A percentile compares a stretch with the other conserved stretches of the same genome.
Evolutionary conservation across 208 protist species (phyloP).

Genomic region (Crithidia acanthocephali): DNA sequence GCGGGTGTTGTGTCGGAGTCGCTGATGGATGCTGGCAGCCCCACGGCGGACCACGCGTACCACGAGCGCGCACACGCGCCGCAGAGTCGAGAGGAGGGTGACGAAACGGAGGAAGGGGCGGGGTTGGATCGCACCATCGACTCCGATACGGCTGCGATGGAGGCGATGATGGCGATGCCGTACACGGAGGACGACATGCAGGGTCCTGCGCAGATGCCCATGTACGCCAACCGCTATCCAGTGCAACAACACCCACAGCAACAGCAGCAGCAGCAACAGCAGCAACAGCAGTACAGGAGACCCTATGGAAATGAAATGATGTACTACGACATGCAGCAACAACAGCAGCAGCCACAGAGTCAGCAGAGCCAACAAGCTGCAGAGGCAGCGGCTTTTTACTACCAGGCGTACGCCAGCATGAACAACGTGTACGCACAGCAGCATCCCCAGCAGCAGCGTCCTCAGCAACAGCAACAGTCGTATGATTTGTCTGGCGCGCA

Average conservation of each 20-base stretch:
- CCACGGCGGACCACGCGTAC: too few relatives aligned
- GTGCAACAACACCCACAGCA: background rate
- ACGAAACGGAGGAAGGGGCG: background rate
- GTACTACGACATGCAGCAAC: conserved; percentile 20
- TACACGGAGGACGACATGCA: background rate
- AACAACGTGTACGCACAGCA: conserved; percentile 5
- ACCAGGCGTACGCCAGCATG: conserved; percentile 25
- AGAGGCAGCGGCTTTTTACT: conserved; percentile 23
- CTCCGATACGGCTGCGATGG: background rate
- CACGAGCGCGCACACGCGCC: too few relatives aligned
- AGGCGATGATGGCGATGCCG: conserved; percentile 8
- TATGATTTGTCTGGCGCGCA: background rate
- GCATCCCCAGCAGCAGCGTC: conserved; percentile 1
- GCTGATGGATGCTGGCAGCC: too few relatives aligned
- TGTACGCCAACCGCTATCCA: background rate
- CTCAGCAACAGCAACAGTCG: conserved; percentile 4
- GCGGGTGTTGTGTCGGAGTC: background rate
- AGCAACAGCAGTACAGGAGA: background rate
- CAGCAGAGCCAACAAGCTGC: conserved; percentile 21
- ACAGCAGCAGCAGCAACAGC: background rate
- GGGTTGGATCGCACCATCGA: background rate
- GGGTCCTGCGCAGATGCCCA: background rate
- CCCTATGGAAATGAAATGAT: background rate
- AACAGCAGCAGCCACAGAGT: conserved; percentile 5
- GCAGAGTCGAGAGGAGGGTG: background rate